Evolutionary conservation across 495 filamentous ascomycete species (phyloP), one percentile per base, ranked within the genome.

Genomic region (Aspergillus nanangensis): DNA sequence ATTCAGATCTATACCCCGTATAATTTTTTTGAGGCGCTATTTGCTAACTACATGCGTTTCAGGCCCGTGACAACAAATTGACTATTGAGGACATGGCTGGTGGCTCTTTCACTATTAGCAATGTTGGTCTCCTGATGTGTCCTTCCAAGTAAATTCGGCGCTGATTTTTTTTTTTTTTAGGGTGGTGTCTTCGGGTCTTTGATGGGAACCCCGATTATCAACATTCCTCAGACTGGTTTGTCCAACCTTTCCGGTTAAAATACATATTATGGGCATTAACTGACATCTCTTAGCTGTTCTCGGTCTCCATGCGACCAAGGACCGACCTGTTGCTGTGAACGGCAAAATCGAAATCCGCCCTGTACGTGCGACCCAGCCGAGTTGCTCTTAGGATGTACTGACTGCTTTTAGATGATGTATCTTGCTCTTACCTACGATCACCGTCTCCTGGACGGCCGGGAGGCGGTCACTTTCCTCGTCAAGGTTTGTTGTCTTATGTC

Each of bases 31-130:
- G 37, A 39, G 18, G 8, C 3, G 20, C 38, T 50, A 38, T 38
- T 49, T 17, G 31, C 38, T 18, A 19, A 21, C 41, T 20, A 8
- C 37, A 1, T 27, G 18, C 38, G 17, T 21, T 3, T 18, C 55
- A 90, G 87, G 93, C 93, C 47, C 84, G 93, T 39, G 90, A 98
- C 53, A 86, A 86, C 66, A 98, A 97, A 71, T 78, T 98, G 56
- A 98, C 93, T 2, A 97, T 98, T 57, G 93, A 98, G 70, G 93
- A 98, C 62, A 97, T 98, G 94, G 93, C 94, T 44, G 93, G 93
- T 45, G 93, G 93, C 50, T 95, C 94, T 20, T 98, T 97, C 71
- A 98, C 93, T 37, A 98, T 98, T 71, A 95, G 88, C 79, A 98
- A 98, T 66, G 90, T 80, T 45, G 62, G 74, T 58, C 21, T 23